Conservation (phyloP, 2,329 filamentous ascomycete genomes). For the Hysterium pulicare region DNA sequence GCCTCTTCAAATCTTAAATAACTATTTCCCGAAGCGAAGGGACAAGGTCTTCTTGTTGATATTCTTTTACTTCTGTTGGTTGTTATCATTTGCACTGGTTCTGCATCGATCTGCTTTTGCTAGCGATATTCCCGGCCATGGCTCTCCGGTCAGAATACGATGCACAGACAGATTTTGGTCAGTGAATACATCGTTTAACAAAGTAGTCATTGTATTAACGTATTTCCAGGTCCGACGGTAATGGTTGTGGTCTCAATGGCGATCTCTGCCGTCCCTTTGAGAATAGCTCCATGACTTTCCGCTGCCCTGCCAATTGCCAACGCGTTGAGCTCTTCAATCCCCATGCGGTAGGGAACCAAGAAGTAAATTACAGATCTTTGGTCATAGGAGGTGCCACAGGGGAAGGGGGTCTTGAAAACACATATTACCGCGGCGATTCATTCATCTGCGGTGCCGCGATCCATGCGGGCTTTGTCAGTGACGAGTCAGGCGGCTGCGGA, state of each 20-base stretch:
- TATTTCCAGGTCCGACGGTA: conserved; percentile 51
- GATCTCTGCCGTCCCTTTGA: conserved; percentile 72
- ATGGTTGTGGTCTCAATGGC: conserved; percentile 71
- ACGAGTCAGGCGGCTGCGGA: conserved; percentile 73
- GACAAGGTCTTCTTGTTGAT: conserved; percentile 60
- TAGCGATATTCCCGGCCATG: conserved; percentile 64
- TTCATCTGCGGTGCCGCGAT: conserved; percentile 84
- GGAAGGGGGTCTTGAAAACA: conserved; percentile 40
- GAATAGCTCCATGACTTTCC: conserved; percentile 67
- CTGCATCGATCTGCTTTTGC: conserved; percentile 60
- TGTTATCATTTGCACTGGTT: conserved; percentile 66
- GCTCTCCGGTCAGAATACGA: conserved; percentile 60
- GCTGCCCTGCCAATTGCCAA: conserved; percentile 70
- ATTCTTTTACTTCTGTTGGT: conserved; percentile 63
- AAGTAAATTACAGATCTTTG: conserved; percentile 54
- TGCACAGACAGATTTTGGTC: conserved; percentile 71
- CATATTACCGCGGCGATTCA: conserved; percentile 82
- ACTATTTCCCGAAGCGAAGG: conserved; percentile 56
- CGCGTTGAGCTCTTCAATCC: conserved; percentile 65
- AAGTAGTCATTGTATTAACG: conserved; percentile 27
- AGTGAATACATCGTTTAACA: conserved; percentile 5
- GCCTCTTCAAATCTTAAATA: conserved; percentile 62
- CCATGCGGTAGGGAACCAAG: conserved; percentile 68
- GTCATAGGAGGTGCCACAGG: conserved; percentile 53
- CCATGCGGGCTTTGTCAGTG: conserved; percentile 73